A percentile compares a stretch with the other conserved stretches of the same genome.
phyloP scores from a whole-genome alignment of 2,329 filamentous ascomycete species.

The Lasiodiplodia citricola region DNA sequence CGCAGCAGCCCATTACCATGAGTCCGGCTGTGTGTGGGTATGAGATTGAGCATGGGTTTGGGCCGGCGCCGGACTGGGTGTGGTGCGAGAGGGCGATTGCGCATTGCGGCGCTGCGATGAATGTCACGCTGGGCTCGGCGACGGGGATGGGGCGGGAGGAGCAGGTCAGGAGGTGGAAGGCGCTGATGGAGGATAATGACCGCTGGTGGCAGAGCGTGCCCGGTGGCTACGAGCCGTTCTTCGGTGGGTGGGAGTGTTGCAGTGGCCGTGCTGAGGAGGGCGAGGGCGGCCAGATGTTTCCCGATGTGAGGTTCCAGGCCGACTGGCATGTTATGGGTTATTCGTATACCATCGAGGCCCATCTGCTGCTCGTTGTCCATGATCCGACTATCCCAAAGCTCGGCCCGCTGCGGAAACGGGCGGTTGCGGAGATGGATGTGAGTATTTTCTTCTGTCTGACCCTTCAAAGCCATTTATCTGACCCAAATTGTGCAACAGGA shows the following conservation, averaged over 20 bases:
- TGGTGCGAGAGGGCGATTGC: conserved; percentile 22
- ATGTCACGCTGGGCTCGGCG: background rate
- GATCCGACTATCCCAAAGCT: conserved; percentile 45
- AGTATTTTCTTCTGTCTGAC: background rate
- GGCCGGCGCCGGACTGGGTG: conserved; percentile 11
- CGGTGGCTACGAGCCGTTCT: conserved; percentile 42
- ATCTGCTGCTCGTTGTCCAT: conserved; percentile 43
- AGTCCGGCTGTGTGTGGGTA: background rate
- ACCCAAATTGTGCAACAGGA: background rate
- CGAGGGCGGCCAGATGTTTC: conserved; percentile 31
- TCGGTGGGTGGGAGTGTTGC: background rate
- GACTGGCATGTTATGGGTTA: conserved; percentile 38
- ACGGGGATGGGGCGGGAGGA: background rate
- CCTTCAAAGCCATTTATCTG: background rate
- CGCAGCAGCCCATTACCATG: conserved; percentile 29
- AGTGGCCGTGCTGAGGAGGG: background rate
- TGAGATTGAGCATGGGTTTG: background rate
- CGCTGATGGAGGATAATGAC: conserved; percentile 42
- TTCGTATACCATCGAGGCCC: conserved; percentile 42
- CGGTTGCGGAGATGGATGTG: conserved; percentile 39
- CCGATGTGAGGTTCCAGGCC: conserved; percentile 42
- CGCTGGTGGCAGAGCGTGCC: conserved; percentile 40
- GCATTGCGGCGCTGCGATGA: conserved; percentile 19
- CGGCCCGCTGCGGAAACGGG: conserved; percentile 41
- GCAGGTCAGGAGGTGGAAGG: conserved; percentile 33